Conservation (phyloP, 2,329 filamentous ascomycete genomes). For the Fusarium secorum region DNA sequence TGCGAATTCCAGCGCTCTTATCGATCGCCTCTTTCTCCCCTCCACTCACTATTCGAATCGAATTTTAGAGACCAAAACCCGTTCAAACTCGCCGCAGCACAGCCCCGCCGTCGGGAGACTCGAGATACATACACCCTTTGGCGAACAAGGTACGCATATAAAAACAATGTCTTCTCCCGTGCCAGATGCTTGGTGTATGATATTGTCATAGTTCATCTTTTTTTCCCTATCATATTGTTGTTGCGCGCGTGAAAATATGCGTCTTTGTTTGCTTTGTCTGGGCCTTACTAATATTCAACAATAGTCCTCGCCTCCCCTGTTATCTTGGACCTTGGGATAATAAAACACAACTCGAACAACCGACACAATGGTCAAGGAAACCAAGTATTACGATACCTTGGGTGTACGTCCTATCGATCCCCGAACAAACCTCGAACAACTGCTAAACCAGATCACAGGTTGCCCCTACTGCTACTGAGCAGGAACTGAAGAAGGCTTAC, state of each 20-base stretch:
- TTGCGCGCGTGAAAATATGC: conserved; percentile 8
- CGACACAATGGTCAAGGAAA: conserved; percentile 77
- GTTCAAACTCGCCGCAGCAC: conserved; percentile 38
- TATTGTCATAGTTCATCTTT: background rate
- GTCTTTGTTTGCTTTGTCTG: conserved; percentile 11
- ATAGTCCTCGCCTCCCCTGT: conserved; percentile 26
- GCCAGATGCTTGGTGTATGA: background rate
- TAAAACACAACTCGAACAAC: conserved; percentile 9
- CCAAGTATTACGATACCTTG: conserved; percentile 79
- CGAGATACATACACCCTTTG: conserved; percentile 32
- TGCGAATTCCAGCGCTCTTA: conserved; percentile 4
- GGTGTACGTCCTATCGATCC: conserved; percentile 65
- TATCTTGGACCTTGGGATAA: conserved; percentile 8
- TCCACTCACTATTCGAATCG: conserved; percentile 39
- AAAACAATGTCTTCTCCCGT: background rate
- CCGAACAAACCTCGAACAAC: background rate
- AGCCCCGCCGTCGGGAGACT: conserved; percentile 40
- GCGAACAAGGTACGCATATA: conserved; percentile 40
- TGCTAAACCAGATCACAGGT: conserved; percentile 62
- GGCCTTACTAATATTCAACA: conserved; percentile 34
- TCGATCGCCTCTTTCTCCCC: conserved; percentile 8
- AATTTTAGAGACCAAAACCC: conserved; percentile 33
- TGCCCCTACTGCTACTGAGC: conserved; percentile 78
- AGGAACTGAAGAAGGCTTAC: conserved; percentile 91
- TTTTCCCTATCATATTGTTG: background rate